Percentiles rank a stretch among this genome's conserved stretches.
These are phyloP conservation scores for Talaromyces atroroseus DNA, from an alignment of 2,329 filamentous ascomycete species.

Conservation along the genomic window DNA sequence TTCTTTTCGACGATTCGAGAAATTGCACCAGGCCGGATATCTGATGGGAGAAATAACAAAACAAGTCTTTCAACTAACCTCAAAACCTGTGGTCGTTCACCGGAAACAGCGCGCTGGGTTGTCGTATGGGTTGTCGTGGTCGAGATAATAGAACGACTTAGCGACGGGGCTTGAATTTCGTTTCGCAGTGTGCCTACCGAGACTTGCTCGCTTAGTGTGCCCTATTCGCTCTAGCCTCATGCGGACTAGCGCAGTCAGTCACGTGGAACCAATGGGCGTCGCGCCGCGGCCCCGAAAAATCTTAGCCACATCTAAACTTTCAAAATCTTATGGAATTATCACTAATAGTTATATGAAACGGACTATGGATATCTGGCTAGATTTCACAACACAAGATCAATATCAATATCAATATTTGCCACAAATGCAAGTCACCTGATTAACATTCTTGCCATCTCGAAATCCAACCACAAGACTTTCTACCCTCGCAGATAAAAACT, in stretches of 20 bases:
- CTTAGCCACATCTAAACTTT: too few relatives aligned
- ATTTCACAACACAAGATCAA: too few relatives aligned
- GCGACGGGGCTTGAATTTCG: constrained; percentile 40
- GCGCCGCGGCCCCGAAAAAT: neutral
- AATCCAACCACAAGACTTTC: too few relatives aligned
- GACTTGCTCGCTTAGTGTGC: constrained; percentile 41
- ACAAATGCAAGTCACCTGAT: too few relatives aligned
- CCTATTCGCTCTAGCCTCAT: constrained; percentile 33
- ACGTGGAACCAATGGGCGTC: constrained; percentile 2
- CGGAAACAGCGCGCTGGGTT: constrained; percentile 35
- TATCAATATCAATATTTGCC: too few relatives aligned
- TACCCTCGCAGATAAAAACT: too few relatives aligned
- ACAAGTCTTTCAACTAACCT: constrained; percentile 33
- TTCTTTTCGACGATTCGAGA: neutral
- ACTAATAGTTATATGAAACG: too few relatives aligned
- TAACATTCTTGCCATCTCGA: too few relatives aligned
- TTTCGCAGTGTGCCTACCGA: constrained; percentile 34
- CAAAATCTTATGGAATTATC: too few relatives aligned
- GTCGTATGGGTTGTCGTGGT: constrained; percentile 35
- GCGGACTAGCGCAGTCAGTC: neutral
- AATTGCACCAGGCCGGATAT: constrained; percentile 15
- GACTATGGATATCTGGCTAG: too few relatives aligned
- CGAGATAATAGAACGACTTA: constrained; percentile 34
- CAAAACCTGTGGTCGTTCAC: constrained; percentile 42
- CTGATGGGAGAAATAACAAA: constrained; percentile 14